Evolutionary conservation across 768 basidiomycete species (phyloP).

Genomic region (Tylopilus plumbeoviolaceoides): DNA sequence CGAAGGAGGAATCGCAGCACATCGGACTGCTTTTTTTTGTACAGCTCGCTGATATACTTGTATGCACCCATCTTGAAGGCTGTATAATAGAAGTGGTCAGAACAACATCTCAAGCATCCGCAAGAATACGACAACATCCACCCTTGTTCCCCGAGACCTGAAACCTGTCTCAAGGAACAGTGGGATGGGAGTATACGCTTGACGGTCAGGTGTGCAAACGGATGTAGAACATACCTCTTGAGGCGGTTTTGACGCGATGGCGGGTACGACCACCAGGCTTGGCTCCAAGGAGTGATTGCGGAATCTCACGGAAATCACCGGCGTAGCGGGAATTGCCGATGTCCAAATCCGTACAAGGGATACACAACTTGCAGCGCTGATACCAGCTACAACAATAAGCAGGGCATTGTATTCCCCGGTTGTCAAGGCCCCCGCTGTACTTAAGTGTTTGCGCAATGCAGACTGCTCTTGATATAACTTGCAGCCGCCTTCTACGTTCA

Average conservation of each 20-base stretch:
- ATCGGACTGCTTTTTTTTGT: constrained; percentile 98
- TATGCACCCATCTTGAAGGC: constrained; percentile 84
- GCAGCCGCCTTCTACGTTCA: neutral
- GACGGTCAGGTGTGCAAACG: neutral
- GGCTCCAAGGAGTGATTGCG: neutral
- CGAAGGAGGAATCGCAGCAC: constrained; percentile 97
- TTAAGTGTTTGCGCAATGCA: constrained; percentile 14
- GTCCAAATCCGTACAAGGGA: constrained; percentile 8
- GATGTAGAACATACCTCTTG: constrained; percentile 27
- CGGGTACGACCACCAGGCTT: constrained; percentile 2
- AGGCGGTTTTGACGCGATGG: constrained; percentile 19
- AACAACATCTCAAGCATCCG: constrained; percentile 13
- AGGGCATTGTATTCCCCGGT: constrained; percentile 14
- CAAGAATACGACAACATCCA: constrained; percentile 20
- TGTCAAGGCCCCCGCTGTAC: constrained; percentile 14
- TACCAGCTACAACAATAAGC: constrained; percentile 15
- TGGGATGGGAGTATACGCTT: neutral
- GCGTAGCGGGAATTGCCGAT: constrained; percentile 16
- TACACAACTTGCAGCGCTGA: neutral
- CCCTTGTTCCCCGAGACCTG: constrained; percentile 11
- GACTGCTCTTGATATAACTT: neutral
- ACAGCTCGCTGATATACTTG: constrained; percentile 95
- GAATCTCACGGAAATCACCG: too few relatives aligned
- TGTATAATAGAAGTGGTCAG: constrained; percentile 20
- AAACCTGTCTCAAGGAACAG: constrained; percentile 3